Conservation (phyloP, 257 asterid species). For the Plantago elongata region DNA sequence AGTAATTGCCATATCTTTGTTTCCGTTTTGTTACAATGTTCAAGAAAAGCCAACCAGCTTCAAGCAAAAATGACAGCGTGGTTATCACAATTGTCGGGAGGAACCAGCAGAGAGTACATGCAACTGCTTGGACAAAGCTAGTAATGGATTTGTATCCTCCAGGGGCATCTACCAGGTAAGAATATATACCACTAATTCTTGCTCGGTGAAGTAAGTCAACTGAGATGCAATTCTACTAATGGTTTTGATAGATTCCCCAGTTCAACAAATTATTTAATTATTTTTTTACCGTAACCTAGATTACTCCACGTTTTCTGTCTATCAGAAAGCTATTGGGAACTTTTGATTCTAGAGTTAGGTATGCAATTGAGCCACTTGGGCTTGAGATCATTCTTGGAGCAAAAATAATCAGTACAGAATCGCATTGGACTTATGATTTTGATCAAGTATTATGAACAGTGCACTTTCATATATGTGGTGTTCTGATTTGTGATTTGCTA, state of each 20-base stretch:
- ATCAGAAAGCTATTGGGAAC: no score
- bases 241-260: constrained; percentile 6
- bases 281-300: background rate
- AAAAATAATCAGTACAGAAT: no score
- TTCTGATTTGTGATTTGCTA: no score
- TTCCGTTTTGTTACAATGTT: constrained; percentile 52
- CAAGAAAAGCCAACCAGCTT: constrained; percentile 97
- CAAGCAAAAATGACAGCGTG: constrained; percentile 82
- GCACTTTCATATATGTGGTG: no score
- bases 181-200: constrained; percentile 14
- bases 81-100: constrained; percentile 62
- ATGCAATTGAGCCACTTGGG: no score
- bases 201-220: background rate
- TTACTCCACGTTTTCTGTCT: no score
- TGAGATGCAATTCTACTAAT: constrained; percentile 10
- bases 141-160: constrained; percentile 86
- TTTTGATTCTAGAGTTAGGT: no score
- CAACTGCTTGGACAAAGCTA: constrained; percentile 82
- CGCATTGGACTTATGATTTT: no score
- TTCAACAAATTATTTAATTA: background rate
- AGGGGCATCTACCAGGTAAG: constrained; percentile 60
- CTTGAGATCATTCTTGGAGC: no score
- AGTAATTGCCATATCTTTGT: constrained; percentile 39
- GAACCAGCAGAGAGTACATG: constrained; percentile 45
- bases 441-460: no score